Conservation (phyloP, 805 yeast genomes). For the Saccharomycopsis babjevae region DNA sequence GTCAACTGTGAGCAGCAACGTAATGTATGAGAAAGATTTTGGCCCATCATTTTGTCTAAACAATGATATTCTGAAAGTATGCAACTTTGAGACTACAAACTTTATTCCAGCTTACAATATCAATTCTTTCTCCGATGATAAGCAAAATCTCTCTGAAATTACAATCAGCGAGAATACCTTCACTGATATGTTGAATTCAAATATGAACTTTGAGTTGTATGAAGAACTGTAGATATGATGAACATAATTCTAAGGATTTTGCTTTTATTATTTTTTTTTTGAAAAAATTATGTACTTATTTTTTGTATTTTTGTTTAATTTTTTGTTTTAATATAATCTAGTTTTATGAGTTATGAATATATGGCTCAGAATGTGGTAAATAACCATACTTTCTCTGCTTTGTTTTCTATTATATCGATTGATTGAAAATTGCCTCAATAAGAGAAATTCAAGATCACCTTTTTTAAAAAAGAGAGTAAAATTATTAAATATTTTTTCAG, state of each 20-base stretch:
- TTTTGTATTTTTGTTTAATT: not conserved
- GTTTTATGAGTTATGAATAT: not conserved
- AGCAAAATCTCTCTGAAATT: not conserved
- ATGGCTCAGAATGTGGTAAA: not conserved
- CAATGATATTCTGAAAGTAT: not conserved
- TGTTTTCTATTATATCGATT: too few relatives aligned
- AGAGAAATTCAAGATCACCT: too few relatives aligned
- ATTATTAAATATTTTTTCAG: too few relatives aligned
- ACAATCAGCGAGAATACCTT: not conserved
- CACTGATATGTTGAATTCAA: not conserved
- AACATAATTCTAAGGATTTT: not conserved
- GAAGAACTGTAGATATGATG: not conserved
- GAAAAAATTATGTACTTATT: not conserved
- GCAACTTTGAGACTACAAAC: not conserved
- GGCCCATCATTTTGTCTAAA: not conserved
- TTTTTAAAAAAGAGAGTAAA: too few relatives aligned
- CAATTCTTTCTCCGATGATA: not conserved
- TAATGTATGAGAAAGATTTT: not conserved
- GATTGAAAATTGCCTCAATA: too few relatives aligned
- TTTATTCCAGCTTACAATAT: not conserved
- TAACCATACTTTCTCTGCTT: too few relatives aligned
- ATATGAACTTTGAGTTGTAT: not conserved
- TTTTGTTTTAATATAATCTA: not conserved
- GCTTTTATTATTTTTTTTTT: not conserved
- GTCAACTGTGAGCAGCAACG: not conserved